These are phyloP conservation scores for Monosporascus sp. DNA, from an alignment of 2,329 filamentous ascomycete genomes.

Conservation along the genomic window DNA sequence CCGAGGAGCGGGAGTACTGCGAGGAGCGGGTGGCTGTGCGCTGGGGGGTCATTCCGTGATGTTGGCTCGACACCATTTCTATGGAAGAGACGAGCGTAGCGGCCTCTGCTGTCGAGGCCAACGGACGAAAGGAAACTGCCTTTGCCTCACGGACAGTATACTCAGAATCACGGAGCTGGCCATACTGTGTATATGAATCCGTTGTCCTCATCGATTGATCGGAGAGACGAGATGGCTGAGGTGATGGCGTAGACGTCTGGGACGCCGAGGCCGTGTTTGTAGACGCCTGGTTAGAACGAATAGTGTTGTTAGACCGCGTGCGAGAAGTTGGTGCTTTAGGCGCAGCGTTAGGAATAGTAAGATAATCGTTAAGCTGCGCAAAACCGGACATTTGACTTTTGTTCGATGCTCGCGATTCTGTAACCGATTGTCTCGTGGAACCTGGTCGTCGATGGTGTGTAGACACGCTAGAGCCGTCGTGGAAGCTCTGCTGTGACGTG, in stretches of 20 bases:
- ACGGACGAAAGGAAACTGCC: constrained; percentile 32
- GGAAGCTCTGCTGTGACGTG: constrained; percentile 24
- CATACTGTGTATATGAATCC: constrained; percentile 26
- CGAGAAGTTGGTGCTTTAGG: constrained; percentile 14
- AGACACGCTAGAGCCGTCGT: constrained; percentile 16
- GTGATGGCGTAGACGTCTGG: constrained; percentile 10
- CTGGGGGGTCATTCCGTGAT: constrained; percentile 7
- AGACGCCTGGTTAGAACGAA: constrained; percentile 20
- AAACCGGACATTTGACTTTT: constrained; percentile 37
- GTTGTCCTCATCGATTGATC: constrained; percentile 31
- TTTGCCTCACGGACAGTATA: constrained; percentile 36
- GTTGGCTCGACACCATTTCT: constrained; percentile 9
- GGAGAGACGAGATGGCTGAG: constrained; percentile 32
- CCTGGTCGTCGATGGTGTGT: constrained; percentile 10
- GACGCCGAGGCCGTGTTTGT: constrained; percentile 15
- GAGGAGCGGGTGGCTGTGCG: constrained; percentile 12
- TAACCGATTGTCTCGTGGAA: constrained; percentile 14
- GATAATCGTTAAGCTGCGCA: constrained; percentile 36
- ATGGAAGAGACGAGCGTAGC: constrained; percentile 13
- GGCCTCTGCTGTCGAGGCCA: constrained; percentile 22
- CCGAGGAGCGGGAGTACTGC: constrained; percentile 24
- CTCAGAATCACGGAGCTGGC: constrained; percentile 25
- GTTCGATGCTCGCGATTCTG: constrained; percentile 17
- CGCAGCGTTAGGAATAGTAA: constrained; percentile 33
- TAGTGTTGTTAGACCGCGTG: constrained; percentile 17